A percentile compares a stretch with the other conserved stretches of the same genome.
Evolutionary conservation across 306 rosid species (phyloP).

Genomic region (Rosa rugosa): DNA sequence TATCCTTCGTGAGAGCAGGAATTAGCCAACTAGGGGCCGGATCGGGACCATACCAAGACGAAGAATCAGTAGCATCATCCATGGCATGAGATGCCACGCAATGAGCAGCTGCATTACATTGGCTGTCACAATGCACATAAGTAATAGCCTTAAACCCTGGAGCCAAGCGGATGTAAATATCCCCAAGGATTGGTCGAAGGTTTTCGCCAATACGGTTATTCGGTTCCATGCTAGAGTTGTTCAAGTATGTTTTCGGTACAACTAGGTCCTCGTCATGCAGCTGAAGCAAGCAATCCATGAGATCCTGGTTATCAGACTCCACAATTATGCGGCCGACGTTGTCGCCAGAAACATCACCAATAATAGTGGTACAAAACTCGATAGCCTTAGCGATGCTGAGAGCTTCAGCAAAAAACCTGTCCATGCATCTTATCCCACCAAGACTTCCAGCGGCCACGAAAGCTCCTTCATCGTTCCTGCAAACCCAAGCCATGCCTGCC

Average conservation of each 20-base stretch:
- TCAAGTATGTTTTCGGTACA: background rate
- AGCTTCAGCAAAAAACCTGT: background rate
- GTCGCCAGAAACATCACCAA: background rate
- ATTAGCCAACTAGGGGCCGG: background rate
- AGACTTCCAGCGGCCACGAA: background rate
- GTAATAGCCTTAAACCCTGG: background rate
- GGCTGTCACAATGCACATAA: background rate
- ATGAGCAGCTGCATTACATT: slow-evolving; percentile 2
- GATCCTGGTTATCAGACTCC: slow-evolving; percentile 10
- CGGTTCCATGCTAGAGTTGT: background rate
- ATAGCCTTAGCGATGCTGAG: background rate
- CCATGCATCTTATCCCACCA: slow-evolving; percentile 3
- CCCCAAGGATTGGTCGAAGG: background rate
- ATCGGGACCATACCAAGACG: background rate
- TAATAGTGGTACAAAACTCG: background rate
- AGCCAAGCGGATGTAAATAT: background rate
- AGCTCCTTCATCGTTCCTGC: background rate
- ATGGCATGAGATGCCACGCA: background rate
- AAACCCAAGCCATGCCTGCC: background rate
- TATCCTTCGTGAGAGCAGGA: background rate
- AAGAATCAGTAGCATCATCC: background rate
- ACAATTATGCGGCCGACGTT: background rate
- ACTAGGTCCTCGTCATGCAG: background rate
- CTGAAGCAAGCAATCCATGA: slow-evolving; percentile 1
- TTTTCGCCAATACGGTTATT: background rate